Conservation (phyloP, 306 rosid genomes). For the Echinosophora koreensis region DNA sequence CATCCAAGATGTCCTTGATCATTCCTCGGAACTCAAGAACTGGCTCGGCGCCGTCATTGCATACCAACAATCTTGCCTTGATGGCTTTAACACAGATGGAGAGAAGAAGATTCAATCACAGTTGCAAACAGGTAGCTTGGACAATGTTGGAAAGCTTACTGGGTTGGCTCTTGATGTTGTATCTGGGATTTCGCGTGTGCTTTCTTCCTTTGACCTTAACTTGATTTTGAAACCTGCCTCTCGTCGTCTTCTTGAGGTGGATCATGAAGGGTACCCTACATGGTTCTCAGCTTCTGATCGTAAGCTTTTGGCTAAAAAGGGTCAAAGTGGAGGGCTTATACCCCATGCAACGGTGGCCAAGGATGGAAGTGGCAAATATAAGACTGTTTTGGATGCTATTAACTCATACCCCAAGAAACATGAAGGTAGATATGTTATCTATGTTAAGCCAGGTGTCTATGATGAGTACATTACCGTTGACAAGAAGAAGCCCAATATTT, state of each 20-base stretch:
- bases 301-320: slow-evolving; percentile 49
- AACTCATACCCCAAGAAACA: slow-evolving; percentile 57
- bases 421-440: slow-evolving; percentile 58
- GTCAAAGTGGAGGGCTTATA: not conserved
- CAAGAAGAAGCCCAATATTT: slow-evolving; percentile 45
- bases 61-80: slow-evolving; percentile 63
- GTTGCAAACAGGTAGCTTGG: slow-evolving; percentile 29
- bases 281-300: slow-evolving; percentile 66
- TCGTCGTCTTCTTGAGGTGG: slow-evolving; percentile 57
- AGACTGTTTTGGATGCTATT: slow-evolving; percentile 59
- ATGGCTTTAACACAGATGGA: slow-evolving; percentile 51
- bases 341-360: slow-evolving; percentile 76
- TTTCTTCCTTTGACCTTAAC: slow-evolving; percentile 45
- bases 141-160: slow-evolving; percentile 49
- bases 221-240: slow-evolving; percentile 46
- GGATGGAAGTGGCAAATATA: slow-evolving; percentile 74
- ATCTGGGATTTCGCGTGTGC: slow-evolving; percentile 44
- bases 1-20: slow-evolving; percentile 31
- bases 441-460: slow-evolving; percentile 74
- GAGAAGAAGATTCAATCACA: slow-evolving; percentile 37
- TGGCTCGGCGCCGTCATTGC: slow-evolving; percentile 73
- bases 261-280: slow-evolving; percentile 53
- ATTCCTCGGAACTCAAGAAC: slow-evolving; percentile 50
- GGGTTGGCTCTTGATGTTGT: slow-evolving; percentile 70
- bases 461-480: slow-evolving; percentile 52